Conservation (phyloP, 2,329 filamentous ascomycete species). For the Cladosporium sp. region DNA sequence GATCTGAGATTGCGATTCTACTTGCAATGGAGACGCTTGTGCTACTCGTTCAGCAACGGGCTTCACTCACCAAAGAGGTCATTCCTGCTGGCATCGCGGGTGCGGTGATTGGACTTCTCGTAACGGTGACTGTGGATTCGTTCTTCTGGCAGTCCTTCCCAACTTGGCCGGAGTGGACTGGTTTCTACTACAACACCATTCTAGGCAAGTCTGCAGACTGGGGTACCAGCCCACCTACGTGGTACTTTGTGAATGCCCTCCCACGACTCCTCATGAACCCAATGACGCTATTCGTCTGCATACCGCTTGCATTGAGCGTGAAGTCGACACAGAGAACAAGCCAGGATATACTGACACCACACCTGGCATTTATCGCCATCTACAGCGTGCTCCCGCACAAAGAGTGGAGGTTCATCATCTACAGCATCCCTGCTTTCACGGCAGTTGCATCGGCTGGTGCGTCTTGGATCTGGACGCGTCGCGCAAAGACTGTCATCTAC, state of each 20-base stretch:
- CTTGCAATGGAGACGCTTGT: constrained; percentile 68
- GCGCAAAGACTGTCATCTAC: constrained; percentile 63
- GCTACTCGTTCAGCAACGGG: constrained; percentile 59
- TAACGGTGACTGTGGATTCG: constrained; percentile 79
- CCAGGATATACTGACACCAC: constrained; percentile 63
- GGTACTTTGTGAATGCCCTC: constrained; percentile 80
- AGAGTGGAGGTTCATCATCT: constrained; percentile 93
- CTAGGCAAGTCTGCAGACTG: constrained; percentile 80
- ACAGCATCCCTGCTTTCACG: constrained; percentile 78
- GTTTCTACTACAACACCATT: constrained; percentile 89
- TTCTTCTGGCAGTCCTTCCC: constrained; percentile 82
- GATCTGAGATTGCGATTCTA: constrained; percentile 83
- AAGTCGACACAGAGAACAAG: constrained; percentile 42
- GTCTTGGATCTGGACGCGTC: constrained; percentile 62
- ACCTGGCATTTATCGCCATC: constrained; percentile 70
- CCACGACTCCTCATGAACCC: constrained; percentile 86
- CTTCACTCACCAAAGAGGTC: constrained; percentile 59
- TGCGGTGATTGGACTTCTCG: constrained; percentile 64
- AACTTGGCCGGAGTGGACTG: constrained; percentile 87
- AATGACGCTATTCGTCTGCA: constrained; percentile 56
- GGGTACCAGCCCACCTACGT: constrained; percentile 84
- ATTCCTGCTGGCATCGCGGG: constrained; percentile 68
- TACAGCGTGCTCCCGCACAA: constrained; percentile 95
- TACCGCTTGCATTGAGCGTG: constrained; percentile 56
- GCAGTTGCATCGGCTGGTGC: constrained; percentile 74